Percentiles rank a stretch among this genome's conserved stretches.
These are phyloP conservation scores for Penicillium sp. DNA, from an alignment of 2,329 filamentous ascomycete species.

Conservation along the genomic window DNA sequence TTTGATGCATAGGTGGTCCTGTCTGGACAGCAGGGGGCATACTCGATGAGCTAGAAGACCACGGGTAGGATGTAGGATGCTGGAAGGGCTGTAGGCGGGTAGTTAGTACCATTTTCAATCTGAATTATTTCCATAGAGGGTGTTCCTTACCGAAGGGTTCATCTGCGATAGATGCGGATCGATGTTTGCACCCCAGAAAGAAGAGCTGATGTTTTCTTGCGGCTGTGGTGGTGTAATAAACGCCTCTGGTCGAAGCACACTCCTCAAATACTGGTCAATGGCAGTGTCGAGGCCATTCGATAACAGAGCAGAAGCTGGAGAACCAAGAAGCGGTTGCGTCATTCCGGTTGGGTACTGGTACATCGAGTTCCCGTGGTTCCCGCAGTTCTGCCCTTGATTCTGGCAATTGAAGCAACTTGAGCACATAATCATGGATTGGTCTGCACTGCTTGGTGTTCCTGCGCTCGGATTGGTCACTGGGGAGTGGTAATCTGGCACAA, in stretches of 20 bases:
- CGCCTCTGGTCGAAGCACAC: conserved; percentile 11
- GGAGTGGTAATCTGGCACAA: conserved; percentile 2
- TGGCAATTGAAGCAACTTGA: conserved; percentile 7
- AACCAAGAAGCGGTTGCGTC: neutral
- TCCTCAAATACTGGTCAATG: conserved; percentile 11
- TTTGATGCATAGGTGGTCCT: neutral
- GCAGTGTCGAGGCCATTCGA: conserved; percentile 1
- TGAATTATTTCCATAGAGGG: neutral
- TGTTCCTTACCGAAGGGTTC: conserved; percentile 5
- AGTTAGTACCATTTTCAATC: neutral
- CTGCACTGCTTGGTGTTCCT: neutral
- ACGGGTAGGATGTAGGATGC: neutral
- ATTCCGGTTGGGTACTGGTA: conserved; percentile 2
- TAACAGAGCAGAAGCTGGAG: neutral
- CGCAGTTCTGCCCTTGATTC: neutral
- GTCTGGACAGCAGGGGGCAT: neutral
- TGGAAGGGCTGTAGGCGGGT: neutral
- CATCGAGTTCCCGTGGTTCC: neutral
- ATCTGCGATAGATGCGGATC: conserved; percentile 8
- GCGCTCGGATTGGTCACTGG: neutral
- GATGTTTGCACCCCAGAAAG: conserved; percentile 13
- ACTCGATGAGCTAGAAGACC: neutral
- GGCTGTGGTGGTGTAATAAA: conserved; percentile 6
- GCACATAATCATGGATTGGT: neutral
- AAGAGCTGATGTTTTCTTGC: neutral